phyloP scores from a whole-genome alignment of 2,329 filamentous ascomycete genomes.

The Aspergillus bombycis region DNA sequence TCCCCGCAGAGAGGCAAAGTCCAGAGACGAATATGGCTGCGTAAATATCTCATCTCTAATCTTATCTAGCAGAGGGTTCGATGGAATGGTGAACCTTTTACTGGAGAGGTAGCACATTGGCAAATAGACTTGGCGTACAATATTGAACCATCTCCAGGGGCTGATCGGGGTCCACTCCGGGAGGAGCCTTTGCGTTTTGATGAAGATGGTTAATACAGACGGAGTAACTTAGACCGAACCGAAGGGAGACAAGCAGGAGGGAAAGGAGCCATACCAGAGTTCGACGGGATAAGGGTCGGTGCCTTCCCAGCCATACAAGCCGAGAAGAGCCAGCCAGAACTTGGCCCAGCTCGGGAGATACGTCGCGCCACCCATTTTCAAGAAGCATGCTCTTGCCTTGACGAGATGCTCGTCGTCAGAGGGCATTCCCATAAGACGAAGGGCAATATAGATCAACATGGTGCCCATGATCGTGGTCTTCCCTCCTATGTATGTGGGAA shows the following conservation, averaged over 20 bases:
- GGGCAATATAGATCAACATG: neutral
- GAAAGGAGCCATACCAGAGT: neutral
- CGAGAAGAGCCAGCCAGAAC: slow-evolving; percentile 5
- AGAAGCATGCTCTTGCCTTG: neutral
- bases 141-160: slow-evolving; percentile 2
- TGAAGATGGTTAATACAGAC: neutral
- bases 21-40: neutral
- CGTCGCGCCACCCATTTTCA: neutral
- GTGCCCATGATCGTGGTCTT: slow-evolving; percentile 1
- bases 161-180: slow-evolving; percentile 1
- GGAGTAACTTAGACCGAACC: neutral
- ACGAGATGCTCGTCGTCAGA: neutral
- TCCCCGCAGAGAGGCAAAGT: neutral
- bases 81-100: neutral
- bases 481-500: neutral
- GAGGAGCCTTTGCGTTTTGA: neutral
- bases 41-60: neutral
- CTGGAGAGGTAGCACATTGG: neutral
- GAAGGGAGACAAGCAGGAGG: too few relatives aligned
- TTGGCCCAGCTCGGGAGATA: slow-evolving; percentile 3
- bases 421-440: neutral
- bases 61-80: neutral
- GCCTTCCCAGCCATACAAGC: slow-evolving; percentile 5
- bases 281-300: slow-evolving; percentile 3
- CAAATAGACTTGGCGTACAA: neutral